Evolutionary conservation across 352 stramenopile genomes (phyloP).

Genomic region (Globisporangium perplexum): DNA sequence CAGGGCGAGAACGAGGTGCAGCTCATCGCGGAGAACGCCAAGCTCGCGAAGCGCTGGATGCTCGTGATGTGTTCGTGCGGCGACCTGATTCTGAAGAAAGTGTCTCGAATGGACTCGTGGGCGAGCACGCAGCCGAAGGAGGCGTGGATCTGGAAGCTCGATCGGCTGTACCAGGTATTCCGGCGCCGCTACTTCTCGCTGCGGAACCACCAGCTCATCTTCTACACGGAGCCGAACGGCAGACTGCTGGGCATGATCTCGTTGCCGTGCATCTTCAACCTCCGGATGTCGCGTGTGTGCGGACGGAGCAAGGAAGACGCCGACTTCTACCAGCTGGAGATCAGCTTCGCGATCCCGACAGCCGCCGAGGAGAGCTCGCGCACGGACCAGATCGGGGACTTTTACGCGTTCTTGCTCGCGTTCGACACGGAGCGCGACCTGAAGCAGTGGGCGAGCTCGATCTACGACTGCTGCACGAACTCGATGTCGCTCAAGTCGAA

Average conservation of each 20-base stretch:
- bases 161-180: conserved; percentile 83
- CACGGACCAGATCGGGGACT: conserved; percentile 68
- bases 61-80: conserved; percentile 86
- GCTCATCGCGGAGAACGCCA: conserved; percentile 61
- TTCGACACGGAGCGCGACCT: conserved; percentile 74
- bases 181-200: conserved; percentile 77
- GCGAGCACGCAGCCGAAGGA: conserved; percentile 76
- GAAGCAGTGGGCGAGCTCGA: conserved; percentile 65
- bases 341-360: conserved; percentile 73
- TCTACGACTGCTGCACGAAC: conserved; percentile 86
- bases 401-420: conserved; percentile 71
- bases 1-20: conserved; percentile 64
- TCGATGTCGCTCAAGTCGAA: conserved; percentile 81
- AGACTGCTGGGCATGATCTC: conserved; percentile 72
- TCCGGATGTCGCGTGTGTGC: conserved; percentile 80
- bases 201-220: conserved; percentile 80
- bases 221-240: conserved; percentile 63
- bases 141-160: conserved; percentile 85
- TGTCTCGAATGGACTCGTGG: conserved; percentile 58
- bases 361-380: conserved; percentile 47
- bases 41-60: conserved; percentile 81
- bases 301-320: conserved; percentile 51
- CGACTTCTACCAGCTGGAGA: conserved; percentile 83
- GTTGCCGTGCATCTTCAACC: conserved; percentile 72
- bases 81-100: conserved; percentile 69